Base-by-base conservation (phyloP, 257 asterid genomes). In the Solanum ossicruentum region DNA sequence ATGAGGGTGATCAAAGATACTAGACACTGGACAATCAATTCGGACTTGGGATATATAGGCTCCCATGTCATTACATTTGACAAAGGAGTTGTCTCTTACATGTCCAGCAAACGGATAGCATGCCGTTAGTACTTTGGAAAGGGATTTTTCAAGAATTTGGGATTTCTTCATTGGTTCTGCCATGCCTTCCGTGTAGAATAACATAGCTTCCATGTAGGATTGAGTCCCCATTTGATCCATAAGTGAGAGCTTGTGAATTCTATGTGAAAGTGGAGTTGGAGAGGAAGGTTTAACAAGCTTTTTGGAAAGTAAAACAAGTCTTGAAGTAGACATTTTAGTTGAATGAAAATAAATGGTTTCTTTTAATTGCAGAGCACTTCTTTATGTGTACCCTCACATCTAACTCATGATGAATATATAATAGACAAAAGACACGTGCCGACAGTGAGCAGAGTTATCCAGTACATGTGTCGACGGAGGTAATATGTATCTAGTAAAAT, bases 41-140 rank as follows among this genome's bases (percentile, higher is more conserved):
- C 36, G 26, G 32, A 45, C 67, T 81, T 56, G 58, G 5, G 12
- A 39, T 13, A 67, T 13, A 8, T 82, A 17, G 8, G 55, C 66
- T 6, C 88, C 85, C 16, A 21, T 36, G 58, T 85, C 85, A 67
- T 81, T 81, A 47, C 88, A 85, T 67, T 81, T 77, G 15, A 81
- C 41, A 5, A 4, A 66, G 54, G 39, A 21, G 15, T 70, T 57
- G 65, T 81, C 61, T 1, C 18, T 15, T 51, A 80, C 43, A 20
- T 73, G 63, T 70, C 88, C 88, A 18, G 78, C 83, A 77, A 85
- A 81, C 7, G 83, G 85, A 73, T 81, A 69, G 73, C 67, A 85
- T 26, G 56, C 12, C 0, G 72, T 39, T 20, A 69, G 67, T 3
- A 70, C 28, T 72, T 58, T 58, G 28, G 66, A 58, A 58, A 58